phyloP scores from a whole-genome alignment of 192 early-diverging fungal genomes.

The Linnemannia hyalina region DNA sequence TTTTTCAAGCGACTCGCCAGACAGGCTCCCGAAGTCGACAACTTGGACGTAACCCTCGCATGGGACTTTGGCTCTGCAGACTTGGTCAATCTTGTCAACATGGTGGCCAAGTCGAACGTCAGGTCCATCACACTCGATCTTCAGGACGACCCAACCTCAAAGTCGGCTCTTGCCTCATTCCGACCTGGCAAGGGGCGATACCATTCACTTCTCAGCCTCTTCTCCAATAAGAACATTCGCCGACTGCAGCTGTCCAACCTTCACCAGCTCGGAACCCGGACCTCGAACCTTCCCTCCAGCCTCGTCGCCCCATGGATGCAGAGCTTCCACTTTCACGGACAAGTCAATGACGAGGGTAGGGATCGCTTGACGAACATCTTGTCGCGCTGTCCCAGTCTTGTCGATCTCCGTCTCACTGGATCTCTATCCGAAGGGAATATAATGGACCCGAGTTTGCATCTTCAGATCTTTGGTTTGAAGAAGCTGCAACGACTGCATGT shows the following conservation, averaged over 20 bases:
- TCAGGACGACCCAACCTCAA: background rate
- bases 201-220: background rate
- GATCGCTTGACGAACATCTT: too few species aligned
- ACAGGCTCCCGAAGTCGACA: background rate
- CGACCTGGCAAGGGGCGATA: slow-evolving; percentile 18
- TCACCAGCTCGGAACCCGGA: too few species aligned
- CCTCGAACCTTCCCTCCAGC: too few species aligned
- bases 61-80: slow-evolving; percentile 12
- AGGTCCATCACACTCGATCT: background rate
- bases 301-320: too few species aligned
- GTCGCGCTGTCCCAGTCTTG: too few species aligned
- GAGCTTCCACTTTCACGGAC: too few species aligned
- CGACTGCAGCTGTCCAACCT: too few species aligned
- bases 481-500: background rate
- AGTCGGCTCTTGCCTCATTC: background rate
- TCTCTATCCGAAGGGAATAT: too few species aligned
- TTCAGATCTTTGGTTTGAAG: background rate
- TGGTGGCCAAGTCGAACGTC: slow-evolving; percentile 6
- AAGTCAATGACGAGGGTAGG: too few species aligned
- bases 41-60: background rate
- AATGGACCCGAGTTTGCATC: too few species aligned
- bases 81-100: background rate
- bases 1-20: background rate
- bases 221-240: background rate
- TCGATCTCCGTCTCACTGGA: too few species aligned